Percentiles rank a stretch among this genome's conserved stretches.
phyloP scores from a whole-genome alignment of 2,329 filamentous ascomycete species.

The Diplodia corticola region DNA sequence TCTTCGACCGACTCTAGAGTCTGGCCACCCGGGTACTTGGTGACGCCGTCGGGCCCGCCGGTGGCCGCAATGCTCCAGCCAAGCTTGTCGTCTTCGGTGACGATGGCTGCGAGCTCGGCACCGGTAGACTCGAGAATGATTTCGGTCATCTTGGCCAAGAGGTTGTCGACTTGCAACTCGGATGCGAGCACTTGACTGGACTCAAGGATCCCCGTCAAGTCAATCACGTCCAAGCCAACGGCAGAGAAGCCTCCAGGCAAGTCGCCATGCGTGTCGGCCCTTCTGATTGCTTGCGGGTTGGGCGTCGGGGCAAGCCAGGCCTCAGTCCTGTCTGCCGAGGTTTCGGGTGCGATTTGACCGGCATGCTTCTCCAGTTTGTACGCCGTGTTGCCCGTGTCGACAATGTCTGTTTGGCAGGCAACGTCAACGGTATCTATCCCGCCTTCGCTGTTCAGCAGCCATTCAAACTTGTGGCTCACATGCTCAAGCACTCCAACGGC shows the following conservation, averaged over 20 bases:
- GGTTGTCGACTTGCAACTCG: conserved; percentile 71
- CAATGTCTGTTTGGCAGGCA: conserved; percentile 70
- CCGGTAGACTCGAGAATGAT: conserved; percentile 78
- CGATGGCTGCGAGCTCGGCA: conserved; percentile 70
- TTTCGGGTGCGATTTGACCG: conserved; percentile 39
- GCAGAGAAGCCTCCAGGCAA: conserved; percentile 66
- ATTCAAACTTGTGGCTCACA: conserved; percentile 67
- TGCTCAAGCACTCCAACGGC: conserved; percentile 68
- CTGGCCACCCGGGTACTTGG: conserved; percentile 65
- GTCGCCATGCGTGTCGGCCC: conserved; percentile 49
- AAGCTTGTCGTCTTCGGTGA: conserved; percentile 67
- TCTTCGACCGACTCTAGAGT: conserved; percentile 64
- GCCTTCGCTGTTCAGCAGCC: conserved; percentile 64
- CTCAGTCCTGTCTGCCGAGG: conserved; percentile 49
- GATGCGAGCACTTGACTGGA: conserved; percentile 80
- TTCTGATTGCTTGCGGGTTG: conserved; percentile 41
- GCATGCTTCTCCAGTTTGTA: conserved; percentile 49
- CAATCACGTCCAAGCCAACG: conserved; percentile 73
- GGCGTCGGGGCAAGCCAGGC: conserved; percentile 52
- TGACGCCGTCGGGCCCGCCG: conserved; percentile 70
- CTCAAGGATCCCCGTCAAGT: conserved; percentile 74
- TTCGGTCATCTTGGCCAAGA: conserved; percentile 78
- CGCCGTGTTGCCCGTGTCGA: conserved; percentile 45
- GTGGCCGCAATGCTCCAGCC: conserved; percentile 73
- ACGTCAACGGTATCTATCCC: conserved; percentile 62